A percentile compares a stretch with the other conserved stretches of the same genome.
Conservation (phyloP, 768 basidiomycete species). For the Butyriboletus loyo region DNA sequence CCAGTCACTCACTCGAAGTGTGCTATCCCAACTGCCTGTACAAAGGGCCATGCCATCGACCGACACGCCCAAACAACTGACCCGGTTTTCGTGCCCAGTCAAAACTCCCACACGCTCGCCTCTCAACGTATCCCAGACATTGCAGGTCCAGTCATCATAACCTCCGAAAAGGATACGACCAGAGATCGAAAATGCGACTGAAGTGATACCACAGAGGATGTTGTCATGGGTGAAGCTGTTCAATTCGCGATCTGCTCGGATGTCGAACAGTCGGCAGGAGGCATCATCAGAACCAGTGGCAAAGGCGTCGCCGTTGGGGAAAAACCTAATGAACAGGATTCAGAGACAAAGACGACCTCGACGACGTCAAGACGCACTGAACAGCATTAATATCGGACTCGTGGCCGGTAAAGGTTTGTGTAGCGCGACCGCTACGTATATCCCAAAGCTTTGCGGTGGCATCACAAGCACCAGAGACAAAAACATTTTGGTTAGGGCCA, state of each 20-base stretch:
- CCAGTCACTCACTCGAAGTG: conserved; percentile 70
- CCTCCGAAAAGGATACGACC: conserved; percentile 97
- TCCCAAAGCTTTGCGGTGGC: conserved; percentile 99
- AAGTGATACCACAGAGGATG: conserved; percentile 97
- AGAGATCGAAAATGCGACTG: conserved; percentile 97
- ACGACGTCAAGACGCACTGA: conserved; percentile 57
- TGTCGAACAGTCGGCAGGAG: conserved; percentile 96
- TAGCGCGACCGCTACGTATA: conserved; percentile 94
- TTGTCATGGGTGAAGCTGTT: conserved; percentile 98
- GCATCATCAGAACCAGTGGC: conserved; percentile 99
- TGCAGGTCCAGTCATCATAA: conserved; percentile 99
- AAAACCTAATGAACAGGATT: conserved; percentile 62
- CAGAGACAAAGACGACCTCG: not conserved
- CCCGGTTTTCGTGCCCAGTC: conserved; percentile 97
- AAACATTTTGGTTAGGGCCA: conserved; percentile 89
- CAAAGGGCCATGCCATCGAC: conserved; percentile 98
- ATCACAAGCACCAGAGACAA: conserved; percentile 99
- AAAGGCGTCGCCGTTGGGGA: conserved; percentile 99
- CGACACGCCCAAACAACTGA: conserved; percentile 94
- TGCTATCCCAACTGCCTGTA: conserved; percentile 98
- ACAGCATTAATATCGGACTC: conserved; percentile 99
- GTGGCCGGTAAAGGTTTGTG: conserved; percentile 97
- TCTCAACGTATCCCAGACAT: conserved; percentile 99
- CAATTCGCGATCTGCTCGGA: conserved; percentile 94
- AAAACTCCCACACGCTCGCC: conserved; percentile 97